phyloP scores from a whole-genome alignment of 805 yeast genomes.

The Starmerella gropengiesseri region DNA sequence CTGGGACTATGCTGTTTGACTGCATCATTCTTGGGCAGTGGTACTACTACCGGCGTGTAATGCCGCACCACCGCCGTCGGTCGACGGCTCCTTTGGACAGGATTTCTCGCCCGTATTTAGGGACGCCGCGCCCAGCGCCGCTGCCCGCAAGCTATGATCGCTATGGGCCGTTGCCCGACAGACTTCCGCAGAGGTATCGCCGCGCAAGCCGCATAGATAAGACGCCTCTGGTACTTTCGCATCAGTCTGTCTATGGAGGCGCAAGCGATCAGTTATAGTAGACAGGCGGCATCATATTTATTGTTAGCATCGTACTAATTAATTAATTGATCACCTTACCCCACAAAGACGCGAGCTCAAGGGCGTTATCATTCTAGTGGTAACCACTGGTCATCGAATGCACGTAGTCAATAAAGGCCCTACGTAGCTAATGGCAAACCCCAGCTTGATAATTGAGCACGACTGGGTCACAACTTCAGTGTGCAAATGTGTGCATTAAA shows the following conservation, averaged over 20 bases:
- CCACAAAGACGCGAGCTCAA: too few relatives aligned
- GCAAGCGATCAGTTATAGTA: not conserved
- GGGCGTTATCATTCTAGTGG: too few relatives aligned
- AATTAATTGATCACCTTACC: too few relatives aligned
- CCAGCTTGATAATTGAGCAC: too few relatives aligned
- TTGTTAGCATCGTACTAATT: too few relatives aligned
- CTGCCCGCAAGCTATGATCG: not conserved
- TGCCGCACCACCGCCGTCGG: conserved; percentile 11
- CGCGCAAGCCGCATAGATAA: not conserved
- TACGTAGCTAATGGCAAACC: too few relatives aligned
- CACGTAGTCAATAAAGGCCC: too few relatives aligned
- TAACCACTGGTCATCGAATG: too few relatives aligned
- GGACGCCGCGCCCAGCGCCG: conserved; percentile 5
- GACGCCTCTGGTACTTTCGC: conserved; percentile 1
- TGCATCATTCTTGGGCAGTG: conserved; percentile 34
- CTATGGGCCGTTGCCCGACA: not conserved
- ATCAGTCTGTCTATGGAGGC: not conserved
- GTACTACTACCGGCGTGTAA: conserved; percentile 11
- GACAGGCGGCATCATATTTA: too few relatives aligned
- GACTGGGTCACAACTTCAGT: too few relatives aligned
- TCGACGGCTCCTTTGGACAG: conserved; percentile 14
- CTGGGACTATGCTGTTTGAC: conserved; percentile 78
- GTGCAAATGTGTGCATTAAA: too few relatives aligned
- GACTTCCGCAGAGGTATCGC: not conserved
- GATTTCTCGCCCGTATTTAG: conserved; percentile 18